Conservation (phyloP, 2,329 filamentous ascomycete genomes). For the Fusarium stilboides region DNA sequence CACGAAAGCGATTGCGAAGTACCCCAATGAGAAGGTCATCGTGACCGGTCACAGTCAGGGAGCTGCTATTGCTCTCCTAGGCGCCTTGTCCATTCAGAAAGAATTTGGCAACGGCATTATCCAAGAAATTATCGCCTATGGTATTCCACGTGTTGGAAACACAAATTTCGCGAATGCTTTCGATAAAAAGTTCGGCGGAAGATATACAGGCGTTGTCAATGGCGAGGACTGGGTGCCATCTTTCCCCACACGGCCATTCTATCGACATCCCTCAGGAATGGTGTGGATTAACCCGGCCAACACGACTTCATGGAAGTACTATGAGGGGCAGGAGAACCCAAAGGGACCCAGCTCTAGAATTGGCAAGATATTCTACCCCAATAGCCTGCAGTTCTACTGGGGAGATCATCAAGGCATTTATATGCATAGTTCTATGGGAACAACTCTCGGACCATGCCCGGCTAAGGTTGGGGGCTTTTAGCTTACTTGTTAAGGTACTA, state of each 20-base stretch:
- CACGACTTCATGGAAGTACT: conserved; percentile 3
- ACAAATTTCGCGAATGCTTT: not conserved
- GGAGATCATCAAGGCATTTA: conserved; percentile 10
- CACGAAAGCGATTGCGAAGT: too few species aligned
- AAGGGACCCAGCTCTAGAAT: not conserved
- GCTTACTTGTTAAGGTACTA: too few species aligned
- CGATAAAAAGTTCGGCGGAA: not conserved
- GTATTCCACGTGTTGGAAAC: too few species aligned
- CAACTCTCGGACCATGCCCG: not conserved
- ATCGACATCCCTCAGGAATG: conserved; percentile 3
- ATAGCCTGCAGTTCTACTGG: not conserved
- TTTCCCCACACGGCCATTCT: not conserved
- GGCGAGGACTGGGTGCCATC: conserved; percentile 3
- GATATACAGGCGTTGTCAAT: conserved; percentile 4
- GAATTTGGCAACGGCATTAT: too few species aligned
- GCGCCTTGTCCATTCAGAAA: too few species aligned
- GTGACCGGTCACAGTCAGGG: too few species aligned
- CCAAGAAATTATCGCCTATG: too few species aligned
- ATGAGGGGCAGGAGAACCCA: conserved; percentile 1
- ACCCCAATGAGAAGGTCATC: too few species aligned
- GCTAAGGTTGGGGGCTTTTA: not conserved
- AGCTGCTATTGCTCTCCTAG: too few species aligned
- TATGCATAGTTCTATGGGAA: conserved; percentile 9
- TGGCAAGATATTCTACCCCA: not conserved
- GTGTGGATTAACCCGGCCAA: conserved; percentile 8